Evolutionary conservation across 2,329 filamentous ascomycete genomes (phyloP).

Genomic region (Ophiostoma perfectum): DNA sequence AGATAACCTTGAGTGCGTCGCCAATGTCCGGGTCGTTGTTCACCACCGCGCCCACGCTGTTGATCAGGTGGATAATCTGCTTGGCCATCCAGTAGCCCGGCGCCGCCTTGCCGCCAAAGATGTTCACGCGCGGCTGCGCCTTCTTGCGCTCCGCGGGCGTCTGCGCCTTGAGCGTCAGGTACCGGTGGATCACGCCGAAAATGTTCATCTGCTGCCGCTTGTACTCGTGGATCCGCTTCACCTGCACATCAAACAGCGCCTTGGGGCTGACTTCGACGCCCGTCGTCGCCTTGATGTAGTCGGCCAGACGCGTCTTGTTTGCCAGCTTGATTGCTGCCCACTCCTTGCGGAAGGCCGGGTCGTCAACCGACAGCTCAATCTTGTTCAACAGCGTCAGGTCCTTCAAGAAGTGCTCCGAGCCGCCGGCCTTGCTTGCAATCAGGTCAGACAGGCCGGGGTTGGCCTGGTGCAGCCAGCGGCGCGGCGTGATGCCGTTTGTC

Average conservation of each 20-base stretch:
- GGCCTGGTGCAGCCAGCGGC: conserved; percentile 94
- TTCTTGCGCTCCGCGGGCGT: conserved; percentile 79
- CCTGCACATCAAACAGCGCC: conserved; percentile 91
- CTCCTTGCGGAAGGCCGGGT: conserved; percentile 85
- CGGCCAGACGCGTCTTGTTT: conserved; percentile 89
- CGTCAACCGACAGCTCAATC: conserved; percentile 75
- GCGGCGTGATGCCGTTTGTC: conserved; percentile 94
- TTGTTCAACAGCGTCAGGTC: conserved; percentile 83
- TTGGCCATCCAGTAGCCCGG: conserved; percentile 99
- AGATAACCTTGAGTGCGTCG: conserved; percentile 93
- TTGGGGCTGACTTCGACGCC: conserved; percentile 79
- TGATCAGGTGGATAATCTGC: conserved; percentile 95
- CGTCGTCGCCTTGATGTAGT: conserved; percentile 79
- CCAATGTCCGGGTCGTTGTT: conserved; percentile 91
- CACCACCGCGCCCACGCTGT: conserved; percentile 80
- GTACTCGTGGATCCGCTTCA: conserved; percentile 99
- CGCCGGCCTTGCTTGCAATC: conserved; percentile 82
- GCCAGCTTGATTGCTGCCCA: conserved; percentile 96
- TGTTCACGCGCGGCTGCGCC: conserved; percentile 78
- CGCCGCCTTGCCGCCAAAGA: conserved; percentile 96
- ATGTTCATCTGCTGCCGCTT: conserved; percentile 99
- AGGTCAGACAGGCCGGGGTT: conserved; percentile 88
- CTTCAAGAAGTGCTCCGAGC: conserved; percentile 71
- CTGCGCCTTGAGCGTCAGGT: conserved; percentile 83
- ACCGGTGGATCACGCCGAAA: conserved; percentile 93